Base-by-base conservation (phyloP, 2,329 filamentous ascomycete genomes). In the Samsoniella hepiali region DNA sequence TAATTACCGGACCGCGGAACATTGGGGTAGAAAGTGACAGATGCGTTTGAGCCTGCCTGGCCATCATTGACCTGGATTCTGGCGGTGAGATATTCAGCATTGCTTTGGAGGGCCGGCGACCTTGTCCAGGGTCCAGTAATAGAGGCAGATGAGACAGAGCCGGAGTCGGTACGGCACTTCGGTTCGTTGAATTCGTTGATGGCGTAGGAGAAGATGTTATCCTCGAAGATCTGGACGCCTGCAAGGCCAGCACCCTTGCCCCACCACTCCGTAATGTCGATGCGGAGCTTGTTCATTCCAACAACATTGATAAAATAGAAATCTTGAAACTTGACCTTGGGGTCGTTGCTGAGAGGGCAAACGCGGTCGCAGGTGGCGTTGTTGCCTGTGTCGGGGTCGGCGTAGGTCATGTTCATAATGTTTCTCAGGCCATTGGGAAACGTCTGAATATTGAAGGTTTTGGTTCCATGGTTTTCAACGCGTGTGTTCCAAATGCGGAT, bases 391-490 rank as follows among this genome's bases (percentile, higher is more conserved):
- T 73, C 79, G 31, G 90, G 88, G 71, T 98, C 92, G 67, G 88
- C 88, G 70, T 95, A 98, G 44, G 93, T 96, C 72, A 99, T 83
- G 76, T 98, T 97, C 88, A 99, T 91, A 73, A 99, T 97, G 66
- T 91, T 88, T 71, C 94, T 86, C n/a, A 62, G 42, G 42, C 42
- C 59, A 15, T 56, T 49, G 5, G 94, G 93, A 64, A 94, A 79
- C 22, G 93, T 91, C 29, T 91, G 91, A 72, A 92, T 96, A 64
- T 93, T 87, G 79, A 91, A 99, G 0, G 89, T 91, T 78, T 91
- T 91, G 36, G 93, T 97, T 36, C 95, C 93, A 67, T 93, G 88
- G 58, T 91, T 92, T 69, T 95, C 87, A 59, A 87, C 82, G 69
- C 91, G 87, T 3, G 94, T 95, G 77, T 99, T 99, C 81, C 90